Evolutionary conservation across 1,139 yeast species (phyloP).

Genomic region (Blastobotrys arbuscula): DNA sequence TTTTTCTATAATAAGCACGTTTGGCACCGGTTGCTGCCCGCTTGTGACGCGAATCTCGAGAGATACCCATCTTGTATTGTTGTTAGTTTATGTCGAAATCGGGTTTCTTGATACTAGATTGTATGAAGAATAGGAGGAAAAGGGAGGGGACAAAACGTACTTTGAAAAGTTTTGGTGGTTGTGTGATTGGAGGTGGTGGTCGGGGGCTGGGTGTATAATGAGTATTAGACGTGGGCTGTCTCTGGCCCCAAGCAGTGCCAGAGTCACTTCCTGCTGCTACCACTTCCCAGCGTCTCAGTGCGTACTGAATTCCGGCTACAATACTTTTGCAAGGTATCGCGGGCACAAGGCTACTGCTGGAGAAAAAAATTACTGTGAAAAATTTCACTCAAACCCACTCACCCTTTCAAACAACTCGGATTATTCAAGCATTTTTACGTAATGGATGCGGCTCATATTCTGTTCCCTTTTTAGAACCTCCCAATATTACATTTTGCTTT

Average conservation of each 20-base stretch:
- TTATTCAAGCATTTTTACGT: background rate
- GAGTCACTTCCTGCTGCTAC: too few species aligned
- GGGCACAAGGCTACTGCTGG: background rate
- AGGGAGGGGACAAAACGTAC: background rate
- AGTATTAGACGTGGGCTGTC: background rate
- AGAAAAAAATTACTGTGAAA: too few species aligned
- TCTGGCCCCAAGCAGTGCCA: background rate
- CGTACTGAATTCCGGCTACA: too few species aligned
- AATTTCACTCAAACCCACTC: background rate
- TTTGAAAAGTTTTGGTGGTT: background rate
- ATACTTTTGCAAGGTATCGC: too few species aligned
- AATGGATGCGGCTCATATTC: background rate
- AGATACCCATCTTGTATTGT: slow-evolving; percentile 80
- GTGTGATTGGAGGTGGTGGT: background rate
- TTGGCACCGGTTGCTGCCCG: slow-evolving; percentile 99
- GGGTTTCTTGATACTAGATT: background rate
- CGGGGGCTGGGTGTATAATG: background rate
- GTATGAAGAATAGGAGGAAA: background rate
- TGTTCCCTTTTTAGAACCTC: too few species aligned
- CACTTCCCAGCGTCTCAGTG: too few species aligned
- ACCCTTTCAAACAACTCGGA: background rate
- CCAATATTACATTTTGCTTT: too few species aligned
- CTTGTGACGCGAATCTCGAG: slow-evolving; percentile 99
- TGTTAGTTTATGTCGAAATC: background rate
- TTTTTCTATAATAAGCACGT: slow-evolving; percentile 99